Evolutionary conservation across 1,139 yeast species (phyloP).

Genomic region (Blastobotrys capitulatus): DNA sequence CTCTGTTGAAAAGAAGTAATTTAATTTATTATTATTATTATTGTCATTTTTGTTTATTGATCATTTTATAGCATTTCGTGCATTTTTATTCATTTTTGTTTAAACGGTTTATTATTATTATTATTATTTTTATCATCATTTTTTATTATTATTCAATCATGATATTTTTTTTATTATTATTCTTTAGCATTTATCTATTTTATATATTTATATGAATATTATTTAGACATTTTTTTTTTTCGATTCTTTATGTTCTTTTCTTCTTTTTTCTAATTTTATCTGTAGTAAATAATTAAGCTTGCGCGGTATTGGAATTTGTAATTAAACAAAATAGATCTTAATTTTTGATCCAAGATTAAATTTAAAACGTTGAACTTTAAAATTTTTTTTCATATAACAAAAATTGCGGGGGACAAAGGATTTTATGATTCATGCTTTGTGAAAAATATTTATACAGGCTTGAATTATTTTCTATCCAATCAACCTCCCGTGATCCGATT

Average conservation of each 20-base stretch:
- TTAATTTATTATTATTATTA: neutral
- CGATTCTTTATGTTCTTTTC: neutral
- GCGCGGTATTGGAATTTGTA: too few relatives aligned
- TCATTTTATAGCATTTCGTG: neutral
- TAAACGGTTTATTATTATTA: neutral
- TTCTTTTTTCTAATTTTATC: neutral
- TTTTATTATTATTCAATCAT: neutral
- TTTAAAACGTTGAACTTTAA: too few relatives aligned
- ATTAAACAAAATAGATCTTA: too few relatives aligned
- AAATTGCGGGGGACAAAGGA: too few relatives aligned
- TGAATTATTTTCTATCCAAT: too few relatives aligned
- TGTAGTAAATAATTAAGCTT: too few relatives aligned
- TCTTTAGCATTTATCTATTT: neutral
- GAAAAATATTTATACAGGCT: too few relatives aligned
- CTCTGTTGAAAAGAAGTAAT: conserved; percentile 10
- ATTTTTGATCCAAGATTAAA: too few relatives aligned
- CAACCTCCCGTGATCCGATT: too few relatives aligned
- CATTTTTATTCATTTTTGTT: neutral
- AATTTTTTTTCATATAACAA: too few relatives aligned
- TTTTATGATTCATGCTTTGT: too few relatives aligned
- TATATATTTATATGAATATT: neutral
- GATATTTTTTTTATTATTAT: neutral
- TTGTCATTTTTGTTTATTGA: neutral
- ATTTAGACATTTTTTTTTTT: neutral
- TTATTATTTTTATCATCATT: neutral